Conservation (phyloP, 139 green algal genomes). For the Coelastrella sp. region DNA sequence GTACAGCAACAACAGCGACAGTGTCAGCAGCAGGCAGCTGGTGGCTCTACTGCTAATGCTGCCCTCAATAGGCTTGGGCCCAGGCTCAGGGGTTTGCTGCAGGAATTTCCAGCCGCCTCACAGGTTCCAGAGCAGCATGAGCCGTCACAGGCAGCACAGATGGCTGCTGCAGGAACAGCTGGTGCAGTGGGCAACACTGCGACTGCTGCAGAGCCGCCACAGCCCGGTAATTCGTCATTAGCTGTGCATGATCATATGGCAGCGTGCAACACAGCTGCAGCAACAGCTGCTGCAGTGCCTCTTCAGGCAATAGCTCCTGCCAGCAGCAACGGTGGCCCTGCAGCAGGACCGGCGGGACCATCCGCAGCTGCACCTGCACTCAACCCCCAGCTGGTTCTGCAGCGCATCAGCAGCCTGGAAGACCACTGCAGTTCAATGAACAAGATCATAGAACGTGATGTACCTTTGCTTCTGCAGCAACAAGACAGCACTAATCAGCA, state of each 20-base stretch:
- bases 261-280: background rate
- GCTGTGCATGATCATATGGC: background rate
- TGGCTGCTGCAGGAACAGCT: background rate
- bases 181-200: background rate
- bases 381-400: background rate
- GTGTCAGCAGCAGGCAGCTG: background rate
- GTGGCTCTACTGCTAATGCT: background rate
- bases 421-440: conserved; percentile 14
- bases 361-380: conserved; percentile 14
- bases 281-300: background rate
- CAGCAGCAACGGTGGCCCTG: background rate
- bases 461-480: conserved; percentile 35
- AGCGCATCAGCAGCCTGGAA: conserved; percentile 37
- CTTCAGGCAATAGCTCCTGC: background rate
- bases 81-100: background rate
- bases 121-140: background rate
- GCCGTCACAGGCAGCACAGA: background rate
- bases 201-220: background rate
- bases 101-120: background rate
- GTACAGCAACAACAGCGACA: background rate
- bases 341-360: background rate
- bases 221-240: background rate
- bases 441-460: background rate
- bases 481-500: background rate
- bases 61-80: background rate